phyloP scores from a whole-genome alignment of 176 grass and related monocot species.

The Lolium multiflorum region DNA sequence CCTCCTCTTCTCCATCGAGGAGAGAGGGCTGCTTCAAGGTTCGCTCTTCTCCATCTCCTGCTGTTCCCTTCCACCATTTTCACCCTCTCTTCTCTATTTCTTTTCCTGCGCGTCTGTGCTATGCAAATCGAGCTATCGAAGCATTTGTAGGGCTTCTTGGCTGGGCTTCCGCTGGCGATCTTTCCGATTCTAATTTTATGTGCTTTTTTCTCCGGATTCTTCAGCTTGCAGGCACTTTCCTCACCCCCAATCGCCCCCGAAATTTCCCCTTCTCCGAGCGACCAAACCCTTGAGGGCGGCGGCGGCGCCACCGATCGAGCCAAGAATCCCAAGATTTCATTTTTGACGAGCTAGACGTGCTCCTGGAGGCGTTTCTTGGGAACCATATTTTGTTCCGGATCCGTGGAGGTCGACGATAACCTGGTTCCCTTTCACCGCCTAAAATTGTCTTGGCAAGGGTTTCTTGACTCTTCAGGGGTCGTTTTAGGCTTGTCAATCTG shows the following conservation, averaged over 20 bases:
- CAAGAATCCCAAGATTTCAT: slow-evolving; percentile 33
- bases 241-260: neutral
- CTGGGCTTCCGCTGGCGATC: neutral
- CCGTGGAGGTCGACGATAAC: slow-evolving; percentile 22
- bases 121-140: slow-evolving; percentile 13
- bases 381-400: slow-evolving; percentile 14
- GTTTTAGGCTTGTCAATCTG: neutral
- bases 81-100: neutral
- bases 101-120: neutral
- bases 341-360: slow-evolving; percentile 33
- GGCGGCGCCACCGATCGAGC: neutral
- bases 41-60: neutral
- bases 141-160: slow-evolving; percentile 17
- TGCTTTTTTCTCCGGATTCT: slow-evolving; percentile 12
- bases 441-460: slow-evolving; percentile 12
- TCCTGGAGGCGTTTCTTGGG: slow-evolving; percentile 23
- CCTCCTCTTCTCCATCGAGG: slow-evolving; percentile 9
- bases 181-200: neutral
- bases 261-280: slow-evolving; percentile 20
- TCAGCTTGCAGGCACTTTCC: slow-evolving; percentile 37
- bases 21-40: slow-evolving; percentile 33
- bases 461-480: slow-evolving; percentile 21
- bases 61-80: neutral
- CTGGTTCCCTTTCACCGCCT: slow-evolving; percentile 37
- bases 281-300: neutral